Evolutionary conservation across 352 stramenopile species (phyloP).

Genomic region (Globisporangium spiculum): DNA sequence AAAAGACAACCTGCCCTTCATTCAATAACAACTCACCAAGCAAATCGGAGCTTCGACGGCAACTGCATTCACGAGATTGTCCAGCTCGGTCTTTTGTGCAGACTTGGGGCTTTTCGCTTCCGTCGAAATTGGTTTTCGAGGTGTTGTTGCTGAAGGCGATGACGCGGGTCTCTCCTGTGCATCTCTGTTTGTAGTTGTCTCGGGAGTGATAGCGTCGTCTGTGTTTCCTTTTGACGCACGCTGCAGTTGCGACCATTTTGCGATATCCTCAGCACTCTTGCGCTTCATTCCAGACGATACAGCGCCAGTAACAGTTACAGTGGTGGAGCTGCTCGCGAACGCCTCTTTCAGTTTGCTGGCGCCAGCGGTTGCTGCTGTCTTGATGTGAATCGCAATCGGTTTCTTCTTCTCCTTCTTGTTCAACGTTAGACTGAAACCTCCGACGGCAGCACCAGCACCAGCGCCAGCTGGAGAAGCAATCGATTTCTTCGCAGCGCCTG

Average conservation of each 20-base stretch:
- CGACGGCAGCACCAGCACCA: slow-evolving; percentile 10
- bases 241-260: slow-evolving; percentile 78
- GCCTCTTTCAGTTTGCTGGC: slow-evolving; percentile 11
- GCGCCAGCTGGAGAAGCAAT: background rate
- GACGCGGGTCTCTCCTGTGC: background rate
- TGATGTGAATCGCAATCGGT: slow-evolving; percentile 61
- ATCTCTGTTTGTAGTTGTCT: background rate
- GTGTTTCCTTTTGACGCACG: slow-evolving; percentile 25
- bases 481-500: slow-evolving; percentile 4
- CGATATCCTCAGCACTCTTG: slow-evolving; percentile 77
- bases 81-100: slow-evolving; percentile 23
- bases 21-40: slow-evolving; percentile 41
- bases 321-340: background rate
- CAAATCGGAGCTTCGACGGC: slow-evolving; percentile 71
- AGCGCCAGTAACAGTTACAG: slow-evolving; percentile 13
- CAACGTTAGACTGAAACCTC: slow-evolving; percentile 26
- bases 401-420: slow-evolving; percentile 74
- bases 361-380: slow-evolving; percentile 20
- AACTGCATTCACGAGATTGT: slow-evolving; percentile 37
- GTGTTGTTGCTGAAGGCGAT: slow-evolving; percentile 1
- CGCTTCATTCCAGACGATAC: slow-evolving; percentile 39
- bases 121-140: slow-evolving; percentile 4
- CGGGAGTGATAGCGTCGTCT: background rate
- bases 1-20: background rate
- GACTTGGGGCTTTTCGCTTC: background rate